Evolutionary conservation across 306 rosid genomes (phyloP), one percentile per base, ranked within the genome.

Genomic region (Lablab purpureus): DNA sequence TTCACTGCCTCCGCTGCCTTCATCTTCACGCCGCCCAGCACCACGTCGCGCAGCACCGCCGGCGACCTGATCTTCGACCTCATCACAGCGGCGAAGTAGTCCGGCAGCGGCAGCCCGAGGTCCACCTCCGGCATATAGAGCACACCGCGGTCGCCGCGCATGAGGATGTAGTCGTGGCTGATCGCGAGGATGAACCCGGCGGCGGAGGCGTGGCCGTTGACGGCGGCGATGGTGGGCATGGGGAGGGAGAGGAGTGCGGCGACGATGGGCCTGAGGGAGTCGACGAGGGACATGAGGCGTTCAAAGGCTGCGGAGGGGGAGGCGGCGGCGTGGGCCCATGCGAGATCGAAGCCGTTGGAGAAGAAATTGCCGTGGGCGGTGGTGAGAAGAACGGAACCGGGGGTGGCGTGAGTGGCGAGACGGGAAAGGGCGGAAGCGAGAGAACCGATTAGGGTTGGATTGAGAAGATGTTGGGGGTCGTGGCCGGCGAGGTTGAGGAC

Each of bases 301-400:
- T 17, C 71, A 6, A 0, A 0, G 15, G 91, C 88, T 17, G 36
- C 90, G 34, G 94, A 15, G 6, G 17, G 0, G 76, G 94, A 79
- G 28, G 51, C 78, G 77, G 92, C 85, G 36, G 89, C 18, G 17
- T 47, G 83, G 30, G 97, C 98, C 90, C 91, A 91, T 55, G 25
- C n/a, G 32, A 93, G 89, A 71, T 93, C 94, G 72, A 91, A 87
- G 74, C 98, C 98, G 67, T 76, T 91, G 74, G 97, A 93, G 85
- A 91, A 93, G 92, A 79, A 84, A 46, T 60, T 89, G 56, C 93
- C 97, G 8, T 78, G 82, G 43, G 89, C 88, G 49, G 94, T 91
- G 82, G 98, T 91, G 84, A 93, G 49, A 80, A 93, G 94, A 59
- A 80, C 90, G 41, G 89, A 89, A 36, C 92, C 94, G 2, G 67